Percentiles rank a stretch among this genome's conserved stretches.
Conservation (phyloP, 768 basidiomycete species). For the Gymnopilus dilepis region DNA sequence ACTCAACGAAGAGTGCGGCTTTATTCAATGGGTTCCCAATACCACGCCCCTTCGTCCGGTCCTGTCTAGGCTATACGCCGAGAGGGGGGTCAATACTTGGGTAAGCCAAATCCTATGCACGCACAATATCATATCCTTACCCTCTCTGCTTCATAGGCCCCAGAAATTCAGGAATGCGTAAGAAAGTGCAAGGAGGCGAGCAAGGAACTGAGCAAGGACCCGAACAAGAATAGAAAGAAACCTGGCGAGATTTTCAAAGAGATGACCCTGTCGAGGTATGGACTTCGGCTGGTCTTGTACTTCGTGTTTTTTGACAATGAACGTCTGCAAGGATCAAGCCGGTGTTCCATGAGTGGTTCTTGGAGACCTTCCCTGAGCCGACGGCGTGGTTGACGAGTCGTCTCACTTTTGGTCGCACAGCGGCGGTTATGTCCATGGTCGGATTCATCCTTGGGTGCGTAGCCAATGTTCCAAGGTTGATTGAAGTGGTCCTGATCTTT, state of each 20-base stretch:
- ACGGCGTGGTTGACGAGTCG: slow-evolving; percentile 92
- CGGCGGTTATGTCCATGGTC: slow-evolving; percentile 98
- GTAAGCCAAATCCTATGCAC: slow-evolving; percentile 30
- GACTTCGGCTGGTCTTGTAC: slow-evolving; percentile 4
- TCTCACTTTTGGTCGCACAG: slow-evolving; percentile 84
- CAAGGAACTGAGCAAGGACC: too few relatives aligned
- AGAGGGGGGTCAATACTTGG: slow-evolving; percentile 44
- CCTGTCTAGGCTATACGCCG: slow-evolving; percentile 69
- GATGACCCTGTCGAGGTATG: slow-evolving; percentile 65
- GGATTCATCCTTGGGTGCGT: slow-evolving; percentile 93
- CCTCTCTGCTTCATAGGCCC: slow-evolving; percentile 7
- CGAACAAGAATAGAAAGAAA: slow-evolving; percentile 50
- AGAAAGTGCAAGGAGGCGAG: slow-evolving; percentile 52
- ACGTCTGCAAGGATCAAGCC: slow-evolving; percentile 67
- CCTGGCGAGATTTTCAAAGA: slow-evolving; percentile 55
- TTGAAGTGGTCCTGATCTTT: background rate
- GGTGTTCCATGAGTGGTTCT: slow-evolving; percentile 97
- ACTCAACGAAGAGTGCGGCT: slow-evolving; percentile 95
- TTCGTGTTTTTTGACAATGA: background rate
- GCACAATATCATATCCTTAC: background rate
- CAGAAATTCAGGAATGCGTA: slow-evolving; percentile 52
- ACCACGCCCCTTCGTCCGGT: slow-evolving; percentile 84
- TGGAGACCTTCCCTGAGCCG: slow-evolving; percentile 96
- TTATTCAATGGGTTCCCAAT: slow-evolving; percentile 98
- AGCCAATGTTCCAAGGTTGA: background rate